Evolutionary conservation across 108 stramenopile species (phyloP).

Genomic region (Cylindrotheca fusiformis): DNA sequence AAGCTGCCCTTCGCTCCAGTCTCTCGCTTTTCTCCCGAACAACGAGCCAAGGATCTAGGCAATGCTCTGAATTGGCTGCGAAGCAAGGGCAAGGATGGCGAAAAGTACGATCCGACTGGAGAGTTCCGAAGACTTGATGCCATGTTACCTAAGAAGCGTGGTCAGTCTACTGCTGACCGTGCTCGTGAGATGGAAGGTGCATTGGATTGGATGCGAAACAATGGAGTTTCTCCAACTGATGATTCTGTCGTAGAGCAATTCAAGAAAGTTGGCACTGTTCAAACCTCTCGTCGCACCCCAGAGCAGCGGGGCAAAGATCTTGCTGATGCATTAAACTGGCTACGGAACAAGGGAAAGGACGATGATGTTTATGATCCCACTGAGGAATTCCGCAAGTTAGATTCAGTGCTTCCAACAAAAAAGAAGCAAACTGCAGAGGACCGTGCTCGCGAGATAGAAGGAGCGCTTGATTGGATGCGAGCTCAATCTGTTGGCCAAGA

Average conservation of each 20-base stretch:
- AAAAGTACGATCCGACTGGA: constrained; percentile 25
- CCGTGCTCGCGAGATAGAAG: constrained; percentile 25
- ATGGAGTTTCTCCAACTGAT: constrained; percentile 14
- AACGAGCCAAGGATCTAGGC: constrained; percentile 12
- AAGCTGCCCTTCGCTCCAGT: constrained; percentile 1
- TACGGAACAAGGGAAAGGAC: constrained; percentile 11
- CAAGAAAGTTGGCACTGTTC: constrained; percentile 10
- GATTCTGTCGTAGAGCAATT: constrained; percentile 3
- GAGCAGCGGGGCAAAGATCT: constrained; percentile 6
- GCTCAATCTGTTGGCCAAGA: neutral
- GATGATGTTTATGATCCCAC: constrained; percentile 15
- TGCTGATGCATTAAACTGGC: constrained; percentile 14
- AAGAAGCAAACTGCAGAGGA: constrained; percentile 23
- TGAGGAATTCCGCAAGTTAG: constrained; percentile 21
- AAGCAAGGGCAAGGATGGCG: constrained; percentile 16
- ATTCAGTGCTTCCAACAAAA: constrained; percentile 14
- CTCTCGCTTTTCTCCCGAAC: constrained; percentile 10
- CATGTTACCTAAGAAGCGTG: constrained; percentile 21
- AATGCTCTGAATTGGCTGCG: constrained; percentile 15
- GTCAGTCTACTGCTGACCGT: constrained; percentile 11
- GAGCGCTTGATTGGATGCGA: constrained; percentile 29
- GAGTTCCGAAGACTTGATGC: constrained; percentile 22
- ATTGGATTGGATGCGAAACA: constrained; percentile 29
- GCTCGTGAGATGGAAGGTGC: constrained; percentile 41
- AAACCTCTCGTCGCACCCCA: constrained; percentile 1